Evolutionary conservation across 768 basidiomycete species (phyloP), one percentile per base, ranked within the genome.

Genomic region (Coprinopsis marcescibilis): DNA sequence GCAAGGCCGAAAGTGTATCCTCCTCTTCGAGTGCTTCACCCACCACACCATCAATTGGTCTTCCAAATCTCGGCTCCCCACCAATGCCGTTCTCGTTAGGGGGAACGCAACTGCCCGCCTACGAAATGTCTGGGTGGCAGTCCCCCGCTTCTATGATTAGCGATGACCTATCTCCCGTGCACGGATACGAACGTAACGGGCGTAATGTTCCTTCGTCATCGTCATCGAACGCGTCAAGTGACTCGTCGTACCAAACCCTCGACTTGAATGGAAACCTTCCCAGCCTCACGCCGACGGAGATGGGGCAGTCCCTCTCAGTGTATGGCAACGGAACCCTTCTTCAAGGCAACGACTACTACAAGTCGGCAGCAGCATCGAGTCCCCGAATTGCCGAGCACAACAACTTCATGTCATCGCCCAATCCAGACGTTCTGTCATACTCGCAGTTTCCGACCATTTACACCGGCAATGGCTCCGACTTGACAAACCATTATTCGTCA

Each of bases 11-110:
- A 52, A 70, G 70, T 49, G 58, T 62, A 0, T 70, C 69, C 8
- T 71, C 71, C n/a, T 69, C 66, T 6, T 48, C 47, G 8, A 67
- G 66, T 45, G 65, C 66, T 14, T 73, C 72, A 23, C 69, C 72
- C 10, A 62, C 69, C 3, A 64, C 63, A 3, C 65, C 63, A 8
- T 61, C 62, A 11, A 54, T 62, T 24, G 27, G 61, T 57, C 29
- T 48, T 40, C 54, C 54, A 11, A 35, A 29, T 24, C 44, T 55
- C 27, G 35, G 35, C 45, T 47, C 57, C 41, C 49, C 64, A 49
- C 43, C 55, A 12, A 54, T 60, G 39, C 53, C 57, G 2, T 43
- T 49, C 23, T 44, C 43, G 27, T 36, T 49, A 6, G 38, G 23
- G 2, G 14, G 27, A 11, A 26, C 32, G 7, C 42, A 43, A 15